A percentile compares a stretch with the other conserved stretches of the same genome.
phyloP scores from a whole-genome alignment of 805 yeast species.

The Starmera pachycereana region DNA sequence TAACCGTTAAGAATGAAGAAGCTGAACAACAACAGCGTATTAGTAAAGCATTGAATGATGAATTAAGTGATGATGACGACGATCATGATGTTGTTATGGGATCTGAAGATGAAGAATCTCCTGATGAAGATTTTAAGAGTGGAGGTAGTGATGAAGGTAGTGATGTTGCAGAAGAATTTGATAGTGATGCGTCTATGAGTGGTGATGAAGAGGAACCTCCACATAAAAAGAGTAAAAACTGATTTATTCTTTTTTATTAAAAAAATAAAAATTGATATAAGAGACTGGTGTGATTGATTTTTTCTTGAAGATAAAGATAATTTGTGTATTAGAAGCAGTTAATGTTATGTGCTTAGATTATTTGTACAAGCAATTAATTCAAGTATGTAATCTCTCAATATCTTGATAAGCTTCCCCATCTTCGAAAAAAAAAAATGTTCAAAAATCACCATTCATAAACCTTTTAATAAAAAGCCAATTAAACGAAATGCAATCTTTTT shows the following conservation, averaged over 20 bases:
- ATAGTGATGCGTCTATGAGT: constrained; percentile 40
- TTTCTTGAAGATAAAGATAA: no score
- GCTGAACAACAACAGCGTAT: constrained; percentile 76
- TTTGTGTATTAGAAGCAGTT: no score
- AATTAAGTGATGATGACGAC: constrained; percentile 30
- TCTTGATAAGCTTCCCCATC: no score
- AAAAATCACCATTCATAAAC: neutral
- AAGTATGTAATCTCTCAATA: no score
- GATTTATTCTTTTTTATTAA: neutral
- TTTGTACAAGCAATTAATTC: no score
- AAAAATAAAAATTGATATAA: no score
- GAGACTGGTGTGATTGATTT: no score
- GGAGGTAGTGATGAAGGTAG: constrained; percentile 37
- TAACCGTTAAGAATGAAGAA: constrained; percentile 80
- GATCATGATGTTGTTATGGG: constrained; percentile 40
- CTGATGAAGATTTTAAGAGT: constrained; percentile 75
- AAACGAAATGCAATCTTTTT: constrained; percentile 37
- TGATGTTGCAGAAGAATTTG: constrained; percentile 79
- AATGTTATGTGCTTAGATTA: no score
- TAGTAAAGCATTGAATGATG: constrained; percentile 63
- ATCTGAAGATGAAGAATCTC: constrained; percentile 75
- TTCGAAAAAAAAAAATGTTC: no score
- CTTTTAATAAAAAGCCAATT: constrained; percentile 2
- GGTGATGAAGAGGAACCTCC: constrained; percentile 27
- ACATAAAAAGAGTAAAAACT: constrained; percentile 25